Evolutionary conservation across 2,329 filamentous ascomycete species (phyloP), one percentile per base, ranked within the genome.

Genomic region (Calonectria henricotiae): DNA sequence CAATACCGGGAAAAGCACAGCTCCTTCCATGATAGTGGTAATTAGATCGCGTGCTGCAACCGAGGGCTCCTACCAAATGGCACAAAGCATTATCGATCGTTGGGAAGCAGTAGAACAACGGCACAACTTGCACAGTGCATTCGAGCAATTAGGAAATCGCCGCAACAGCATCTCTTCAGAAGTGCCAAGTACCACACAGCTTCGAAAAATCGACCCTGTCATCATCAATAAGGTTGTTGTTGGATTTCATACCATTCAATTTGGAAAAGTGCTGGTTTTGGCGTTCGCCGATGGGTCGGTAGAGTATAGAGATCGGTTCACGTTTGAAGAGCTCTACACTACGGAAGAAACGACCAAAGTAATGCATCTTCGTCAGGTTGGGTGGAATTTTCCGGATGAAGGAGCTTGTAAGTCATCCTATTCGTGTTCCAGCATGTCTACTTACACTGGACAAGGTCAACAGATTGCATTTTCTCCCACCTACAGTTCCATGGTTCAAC

Each of bases 271-370:
- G 2, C 73, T 98, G 2, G 91, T 92, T 35, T 86, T 98, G 69
- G 88, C 89, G 30, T 94, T 94, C 75, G 93, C 93, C 71, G 95
- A 98, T 79, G 94, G 95, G 12, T 92, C 91, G 0, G 86, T 97
- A 4, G 92, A 96, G 75, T 94, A 96, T 80, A 90, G 94, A 67
- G 93, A 97, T 77, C 89, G 94, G 12, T 86, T 89, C 58, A 93
- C 90, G 0, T 92, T 97, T 88, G 86, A 90, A 5, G 87, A 91
- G 64, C 85, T 95, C 0, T 91, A 89, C 72, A 87, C 89, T 5
- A 88, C 92, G 67, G 86, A 88, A 32, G 92, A 93, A 75, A 82
- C 89, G 8, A 88, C 90, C 49, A 90, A 86, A 54, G 89, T 97
- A 37, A 90, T 89, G 71, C 93, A 90, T 67, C 86, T 97, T 32